Evolutionary conservation across 345 rosid species (phyloP), one percentile per base, ranked within the genome.

Genomic region (Psidium friedrichsthalianum): DNA sequence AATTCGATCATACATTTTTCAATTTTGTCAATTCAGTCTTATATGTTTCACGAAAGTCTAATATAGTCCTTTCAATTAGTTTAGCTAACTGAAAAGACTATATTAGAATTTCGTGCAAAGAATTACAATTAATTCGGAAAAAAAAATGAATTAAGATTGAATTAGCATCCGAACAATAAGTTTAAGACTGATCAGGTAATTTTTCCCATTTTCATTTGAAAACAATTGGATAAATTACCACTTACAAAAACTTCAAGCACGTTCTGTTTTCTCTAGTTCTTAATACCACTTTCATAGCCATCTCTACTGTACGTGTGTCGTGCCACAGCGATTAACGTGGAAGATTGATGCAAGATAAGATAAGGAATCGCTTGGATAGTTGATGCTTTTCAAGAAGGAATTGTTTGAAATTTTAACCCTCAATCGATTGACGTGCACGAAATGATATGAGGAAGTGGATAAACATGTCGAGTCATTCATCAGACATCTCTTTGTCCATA

Each of bases 61-160:
- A 4, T 69, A 12, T 18, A 36, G 47, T 69, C 44, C 0, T 69
- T 36, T 69, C 6, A 12, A 3, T 11, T 20, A 36, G 18, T 32
- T 32, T 5, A 44, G 7, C 47, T 44, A 6, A 5, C 0, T 4
- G 3, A 18, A 36, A 32, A 4, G 13, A 32, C 13, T 6, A 16
- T 5, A 69, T 18, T 1, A 0, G 0, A 0, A 69, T 69, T 69
- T 1, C 0, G 1, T 0, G 0, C 24, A 69, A 69, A 36, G 6
- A 0, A 32, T 18, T 32, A 18, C 4, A 0, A 69, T 44, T 27
- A 61, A 53, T 16, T 16, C 21, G 1, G 1, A 2, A 16, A 16
- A 16, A 44, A 51, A 2, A 4, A 3, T 51, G 36, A 36, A 36
- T 36, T 36, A 51, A 15, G 56, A 61, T 4, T 1, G 47, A 69